These are phyloP conservation scores for Tympanopsis confertula DNA, from an alignment of 2,329 filamentous ascomycete genomes.

Conservation along the genomic window DNA sequence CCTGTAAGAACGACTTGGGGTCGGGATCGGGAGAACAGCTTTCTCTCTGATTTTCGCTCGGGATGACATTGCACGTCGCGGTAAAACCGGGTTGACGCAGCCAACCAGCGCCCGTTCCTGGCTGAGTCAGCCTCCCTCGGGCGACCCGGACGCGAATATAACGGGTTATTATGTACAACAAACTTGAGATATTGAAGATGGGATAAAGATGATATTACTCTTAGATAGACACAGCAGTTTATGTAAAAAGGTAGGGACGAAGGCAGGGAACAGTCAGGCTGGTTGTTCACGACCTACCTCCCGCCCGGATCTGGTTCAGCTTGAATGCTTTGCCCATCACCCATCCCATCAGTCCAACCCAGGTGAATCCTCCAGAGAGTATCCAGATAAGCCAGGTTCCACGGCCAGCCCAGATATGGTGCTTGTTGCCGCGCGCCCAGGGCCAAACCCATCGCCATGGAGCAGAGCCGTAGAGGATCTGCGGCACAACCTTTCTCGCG, in stretches of 20 bases:
- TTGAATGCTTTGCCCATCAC: constrained; percentile 38
- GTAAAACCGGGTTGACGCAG: constrained; percentile 8
- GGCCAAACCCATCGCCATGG: constrained; percentile 37
- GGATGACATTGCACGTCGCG: constrained; percentile 12
- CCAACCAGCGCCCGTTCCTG: not conserved
- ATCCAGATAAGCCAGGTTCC: constrained; percentile 34
- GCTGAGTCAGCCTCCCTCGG: constrained; percentile 8
- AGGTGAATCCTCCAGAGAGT: constrained; percentile 31
- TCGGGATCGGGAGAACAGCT: constrained; percentile 22
- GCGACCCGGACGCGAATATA: constrained; percentile 11
- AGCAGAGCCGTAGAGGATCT: constrained; percentile 32
- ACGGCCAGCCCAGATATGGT: constrained; percentile 34
- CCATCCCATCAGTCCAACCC: constrained; percentile 21
- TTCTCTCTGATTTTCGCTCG: constrained; percentile 19
- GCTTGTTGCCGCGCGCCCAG: constrained; percentile 20
- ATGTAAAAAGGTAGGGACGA: no score
- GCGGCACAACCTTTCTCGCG: constrained; percentile 38
- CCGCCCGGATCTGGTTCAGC: constrained; percentile 32
- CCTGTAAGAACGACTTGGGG: no score
- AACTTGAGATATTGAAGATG: no score
- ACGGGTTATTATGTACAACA: no score
- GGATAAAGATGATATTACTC: no score
- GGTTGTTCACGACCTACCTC: no score
- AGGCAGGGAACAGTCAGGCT: no score
- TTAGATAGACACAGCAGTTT: no score